These are phyloP conservation scores for Strobilomyces confusus DNA, from an alignment of 768 basidiomycete species.

Conservation along the genomic window DNA sequence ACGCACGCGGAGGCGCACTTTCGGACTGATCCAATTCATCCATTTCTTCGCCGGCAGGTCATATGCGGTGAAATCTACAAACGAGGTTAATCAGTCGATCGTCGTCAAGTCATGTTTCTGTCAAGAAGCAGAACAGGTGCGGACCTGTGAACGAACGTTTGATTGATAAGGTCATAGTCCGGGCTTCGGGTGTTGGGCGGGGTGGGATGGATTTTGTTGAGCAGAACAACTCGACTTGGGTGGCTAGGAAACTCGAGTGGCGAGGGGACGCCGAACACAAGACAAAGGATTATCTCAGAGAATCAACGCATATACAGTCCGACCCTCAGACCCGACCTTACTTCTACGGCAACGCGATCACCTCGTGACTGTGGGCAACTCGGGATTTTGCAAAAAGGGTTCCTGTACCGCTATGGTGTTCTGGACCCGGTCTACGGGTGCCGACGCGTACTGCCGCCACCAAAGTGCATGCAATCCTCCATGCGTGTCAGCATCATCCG, in stretches of 20 bases:
- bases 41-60: slow-evolving; percentile 10
- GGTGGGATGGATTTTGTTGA: background rate
- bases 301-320: background rate
- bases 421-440: background rate
- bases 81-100: background rate
- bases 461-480: background rate
- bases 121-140: background rate
- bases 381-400: background rate
- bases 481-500: background rate
- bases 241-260: background rate
- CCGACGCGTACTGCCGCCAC: background rate
- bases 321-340: background rate
- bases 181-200: background rate
- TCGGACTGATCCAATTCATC: slow-evolving; percentile 5
- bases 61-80: slow-evolving; percentile 11
- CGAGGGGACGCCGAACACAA: background rate
- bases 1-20: slow-evolving; percentile 2
- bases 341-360: background rate
- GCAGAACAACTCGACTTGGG: background rate
- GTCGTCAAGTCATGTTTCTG: background rate
- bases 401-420: background rate
- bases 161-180: background rate
- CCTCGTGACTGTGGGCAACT: background rate
- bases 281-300: background rate
- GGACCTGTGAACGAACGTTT: slow-evolving; percentile 4